Base-by-base conservation (phyloP, 2,329 filamentous ascomycete species). In the Thielaviopsis populi region DNA sequence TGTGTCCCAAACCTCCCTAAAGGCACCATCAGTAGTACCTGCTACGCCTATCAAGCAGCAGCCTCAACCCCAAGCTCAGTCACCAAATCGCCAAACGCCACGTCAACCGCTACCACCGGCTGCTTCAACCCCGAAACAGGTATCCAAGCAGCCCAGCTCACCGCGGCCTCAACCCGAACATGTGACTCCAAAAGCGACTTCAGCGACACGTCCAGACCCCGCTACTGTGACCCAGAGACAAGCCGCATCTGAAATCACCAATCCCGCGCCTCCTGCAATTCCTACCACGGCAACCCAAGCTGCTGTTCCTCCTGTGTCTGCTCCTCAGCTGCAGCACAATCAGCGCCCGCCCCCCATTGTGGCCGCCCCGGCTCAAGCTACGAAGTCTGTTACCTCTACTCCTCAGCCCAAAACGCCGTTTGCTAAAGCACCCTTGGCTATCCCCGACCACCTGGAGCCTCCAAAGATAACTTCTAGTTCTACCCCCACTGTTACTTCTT, bases 341-440 rank as follows among this genome's bases (percentile, higher is more conserved):
- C 61, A 54, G 50, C 22, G 37, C 24, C 61, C 37, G 6, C 33
- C 48, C 37, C 33, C 60, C 8, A 41, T 11, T n/a, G 22, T 30
- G 40, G 30, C 59, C 61, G n/a, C 63, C n/a, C 15, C 41, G 43
- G 19, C 40, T 17, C 59, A 48, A 41, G 27, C 63, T 54, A 43
- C 43, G 8, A 61, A 65, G 46, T 22, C 59, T 58, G 40, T 41
- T 56, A 22, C 59, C 33, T 48, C 37, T 42, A 61, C 37, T 33
- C 43, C 61, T 24, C 56, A 48, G 22, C 64, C 64, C 42, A 59
- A 46, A 30, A 66, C 64, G 19, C 64, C 64, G 6, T 59, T 65
- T 37, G 41, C 61, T 13, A 66, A 66, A 46, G 58, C 22, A 2
- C 40, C 58, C 22, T 59, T 40, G 24, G 61, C 63, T 41, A 65